Evolutionary conservation across 2,329 filamentous ascomycete species (phyloP).

Genomic region (Neodidymelliopsis sp.): DNA sequence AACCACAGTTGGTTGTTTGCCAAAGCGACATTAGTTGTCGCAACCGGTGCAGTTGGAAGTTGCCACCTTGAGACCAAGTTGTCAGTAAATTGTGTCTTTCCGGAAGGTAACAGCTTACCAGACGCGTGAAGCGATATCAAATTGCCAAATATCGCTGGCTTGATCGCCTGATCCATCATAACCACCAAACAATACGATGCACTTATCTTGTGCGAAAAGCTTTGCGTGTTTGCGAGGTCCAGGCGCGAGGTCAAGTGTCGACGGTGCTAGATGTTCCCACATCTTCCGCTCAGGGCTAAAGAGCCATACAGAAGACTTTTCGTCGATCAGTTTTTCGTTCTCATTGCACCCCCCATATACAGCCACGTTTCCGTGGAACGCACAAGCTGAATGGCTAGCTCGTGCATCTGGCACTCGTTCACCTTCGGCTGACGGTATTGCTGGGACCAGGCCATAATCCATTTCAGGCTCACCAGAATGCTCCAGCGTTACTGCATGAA

Average conservation of each 20-base stretch:
- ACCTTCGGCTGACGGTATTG: conserved; percentile 42
- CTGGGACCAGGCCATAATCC: conserved; percentile 54
- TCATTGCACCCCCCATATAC: conserved; percentile 51
- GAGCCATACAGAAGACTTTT: conserved; percentile 51
- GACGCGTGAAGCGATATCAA: conserved; percentile 27
- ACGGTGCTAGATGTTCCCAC: conserved; percentile 34
- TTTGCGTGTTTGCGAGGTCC: conserved; percentile 31
- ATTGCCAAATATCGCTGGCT: conserved; percentile 39
- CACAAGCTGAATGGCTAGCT: conserved; percentile 51
- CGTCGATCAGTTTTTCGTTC: conserved; percentile 42
- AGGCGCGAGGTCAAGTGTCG: conserved; percentile 24
- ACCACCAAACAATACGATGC: conserved; percentile 39
- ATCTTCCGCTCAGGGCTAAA: conserved; percentile 45
- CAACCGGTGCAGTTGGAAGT: conserved; percentile 35
- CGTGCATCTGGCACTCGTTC: conserved; percentile 45
- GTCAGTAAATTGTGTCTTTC: too few relatives aligned
- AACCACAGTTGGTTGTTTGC: conserved; percentile 50
- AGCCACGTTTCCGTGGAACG: conserved; percentile 49
- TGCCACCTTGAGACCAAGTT: too few relatives aligned
- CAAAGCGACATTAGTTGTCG: conserved; percentile 47
- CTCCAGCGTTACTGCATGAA: conserved; percentile 50
- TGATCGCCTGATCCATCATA: conserved; percentile 30
- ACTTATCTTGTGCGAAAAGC: conserved; percentile 30
- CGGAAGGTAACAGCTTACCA: too few relatives aligned
- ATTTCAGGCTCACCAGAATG: conserved; percentile 43